Evolutionary conservation across 2,329 filamentous ascomycete species (phyloP), one percentile per base, ranked within the genome.

Genomic region (Xylariaceae sp.): DNA sequence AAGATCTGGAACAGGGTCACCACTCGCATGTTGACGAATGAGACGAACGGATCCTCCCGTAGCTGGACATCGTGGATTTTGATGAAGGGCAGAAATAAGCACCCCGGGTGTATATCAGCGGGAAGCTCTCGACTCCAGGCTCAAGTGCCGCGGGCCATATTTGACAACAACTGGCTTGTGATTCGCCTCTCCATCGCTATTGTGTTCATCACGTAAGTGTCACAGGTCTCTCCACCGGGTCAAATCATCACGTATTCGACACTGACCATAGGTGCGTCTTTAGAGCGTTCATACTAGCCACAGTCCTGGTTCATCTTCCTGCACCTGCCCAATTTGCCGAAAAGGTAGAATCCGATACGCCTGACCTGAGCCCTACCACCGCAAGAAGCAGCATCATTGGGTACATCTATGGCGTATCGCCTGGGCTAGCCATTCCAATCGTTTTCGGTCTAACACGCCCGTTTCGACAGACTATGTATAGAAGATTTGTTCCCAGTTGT

Each of bases 321-420:
- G 47, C 48, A 33, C 38, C 33, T 9, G 47, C 48, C 18, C 22
- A 26, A 26, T 26, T 26, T 26, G 22, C 22, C 22, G 6, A 26
- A 11, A 26, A 56, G 16, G 45, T 48, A 9, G 37, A 53, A 39
- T 44, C 50, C 8, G 42, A 48, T 13, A 42, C 30, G 9, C 51
- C 54, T 0, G 54, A 56, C 41, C 36, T 56, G 2, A 41, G 51
- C 19, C 28, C 48, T 19, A 47, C 37, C 15, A 41, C 46, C 33
- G 54, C 54, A 3, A 48, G 47, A 36, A 50, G 45, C 3, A 55
- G 50, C 26, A 56, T 56, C 33, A 43, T 48, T 9, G 54, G 54
- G 3, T 56, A 56, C 34, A 55, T 51, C 3, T 51, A 40, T 17
- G 54, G 54, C 12, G 52, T 56, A 3, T 54, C 54, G 13, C 54